phyloP scores from a whole-genome alignment of 306 rosid genomes.

The Citrullus mucosospermus region DNA sequence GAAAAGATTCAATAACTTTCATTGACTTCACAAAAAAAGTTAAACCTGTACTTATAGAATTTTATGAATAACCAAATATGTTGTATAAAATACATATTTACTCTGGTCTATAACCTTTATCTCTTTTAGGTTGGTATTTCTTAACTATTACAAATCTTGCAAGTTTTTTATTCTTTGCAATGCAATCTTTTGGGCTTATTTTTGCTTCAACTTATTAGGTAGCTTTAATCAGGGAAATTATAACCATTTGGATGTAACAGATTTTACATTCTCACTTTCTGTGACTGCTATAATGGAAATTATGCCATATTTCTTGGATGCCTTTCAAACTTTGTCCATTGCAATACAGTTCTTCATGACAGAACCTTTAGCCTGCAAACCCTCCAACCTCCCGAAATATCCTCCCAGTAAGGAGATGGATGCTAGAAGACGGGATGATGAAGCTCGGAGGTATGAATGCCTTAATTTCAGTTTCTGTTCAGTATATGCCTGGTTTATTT shows the following conservation, averaged over 20 bases:
- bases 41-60: neutral
- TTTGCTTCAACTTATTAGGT: neutral
- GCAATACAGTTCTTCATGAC: conserved; percentile 47
- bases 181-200: neutral
- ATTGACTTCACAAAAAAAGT: neutral
- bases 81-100: neutral
- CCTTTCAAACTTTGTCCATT: conserved; percentile 18
- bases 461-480: conserved; percentile 7
- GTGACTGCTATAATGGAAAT: neutral
- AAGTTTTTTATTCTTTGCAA: neutral
- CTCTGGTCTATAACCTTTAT: neutral
- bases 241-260: neutral
- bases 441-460: conserved; percentile 42
- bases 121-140: neutral
- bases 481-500: neutral
- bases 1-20: neutral
- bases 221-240: neutral
- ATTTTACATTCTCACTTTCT: neutral
- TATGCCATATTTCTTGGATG: conserved; percentile 12
- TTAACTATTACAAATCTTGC: neutral
- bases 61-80: neutral
- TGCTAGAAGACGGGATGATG: conserved; percentile 59
- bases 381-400: conserved; percentile 60
- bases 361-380: conserved; percentile 57
- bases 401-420: conserved; percentile 75